Base-by-base conservation (phyloP, 2,329 filamentous ascomycete genomes). In the Rutstroemia sp. region DNA sequence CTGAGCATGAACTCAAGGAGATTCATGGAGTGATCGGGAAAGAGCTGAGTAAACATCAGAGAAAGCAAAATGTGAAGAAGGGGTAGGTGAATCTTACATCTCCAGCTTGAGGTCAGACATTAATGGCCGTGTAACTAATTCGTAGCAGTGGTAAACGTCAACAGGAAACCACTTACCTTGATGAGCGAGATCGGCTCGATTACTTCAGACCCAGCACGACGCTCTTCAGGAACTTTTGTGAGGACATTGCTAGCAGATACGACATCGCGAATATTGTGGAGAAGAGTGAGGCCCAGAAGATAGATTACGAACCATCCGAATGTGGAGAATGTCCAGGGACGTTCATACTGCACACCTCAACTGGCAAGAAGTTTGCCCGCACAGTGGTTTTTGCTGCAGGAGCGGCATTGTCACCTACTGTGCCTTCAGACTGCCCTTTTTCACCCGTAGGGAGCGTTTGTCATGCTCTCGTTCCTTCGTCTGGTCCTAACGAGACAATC, bases 41-140 rank as follows among this genome's bases (percentile, higher is more conserved):
- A 65, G 88, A 91, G 65, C 70, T 91, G 56, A 91, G 87, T 73
- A 92, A 92, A 72, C 87, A 92, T 69, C 79, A 81, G 57, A 86
- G 85, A 74, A 90, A 89, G 75, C 81, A 83, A 69, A 72, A 71
- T 60, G 63, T 71, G 58, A 71, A 64, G 62, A 68, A 53, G 73
- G 73, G 67, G 76, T 75, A 76, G 76, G 59, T 71, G 70, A 64
- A 46, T 25, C 40, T 2, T 19, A 42, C 23, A 14, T 48, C 17
- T 40, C 6, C 12, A 17, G 7, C 5, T 5, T 42, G 46, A 25
- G 30, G 19, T 36, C n/a, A 51, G 23, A 19, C 21, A 12, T 7
- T 14, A 9, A 12, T 16, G 30, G 19, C 14, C n/a, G 27, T 21
- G 9, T 36, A 6, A 12, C 39, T 56, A 19, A 56, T 8, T 50